phyloP scores from a whole-genome alignment of 23 red algal species.

The Gracilaria domingensis region DNA sequence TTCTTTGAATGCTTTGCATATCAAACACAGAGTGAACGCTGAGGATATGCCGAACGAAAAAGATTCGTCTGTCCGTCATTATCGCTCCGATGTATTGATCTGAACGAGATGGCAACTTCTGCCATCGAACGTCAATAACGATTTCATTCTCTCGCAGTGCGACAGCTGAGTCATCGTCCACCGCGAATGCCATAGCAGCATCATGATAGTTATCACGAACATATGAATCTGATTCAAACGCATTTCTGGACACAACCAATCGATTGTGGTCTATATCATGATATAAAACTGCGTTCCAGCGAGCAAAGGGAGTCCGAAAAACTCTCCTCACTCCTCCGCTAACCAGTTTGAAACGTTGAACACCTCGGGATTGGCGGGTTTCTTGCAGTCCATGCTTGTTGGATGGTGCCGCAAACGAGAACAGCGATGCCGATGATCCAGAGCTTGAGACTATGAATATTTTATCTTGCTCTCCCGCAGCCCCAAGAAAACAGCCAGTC shows the following conservation, averaged over 20 bases:
- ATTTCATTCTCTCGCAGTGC: constrained; percentile 42
- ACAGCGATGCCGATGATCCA: constrained; percentile 39
- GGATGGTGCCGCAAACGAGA: constrained; percentile 57
- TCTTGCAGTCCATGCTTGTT: neutral
- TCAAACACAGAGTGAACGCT: constrained; percentile 44
- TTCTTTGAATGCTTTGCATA: constrained; percentile 31
- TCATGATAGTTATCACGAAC: constrained; percentile 8
- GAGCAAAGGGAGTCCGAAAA: constrained; percentile 57
- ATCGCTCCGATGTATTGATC: constrained; percentile 65
- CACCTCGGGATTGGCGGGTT: constrained; percentile 19
- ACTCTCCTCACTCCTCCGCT: constrained; percentile 10
- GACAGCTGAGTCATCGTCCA: constrained; percentile 41
- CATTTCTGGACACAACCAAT: constrained; percentile 40
- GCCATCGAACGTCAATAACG: constrained; percentile 71
- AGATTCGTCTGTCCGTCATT: constrained; percentile 57
- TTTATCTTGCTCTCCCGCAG: constrained; percentile 45
- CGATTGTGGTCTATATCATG: constrained; percentile 24
- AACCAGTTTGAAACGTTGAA: constrained; percentile 58
- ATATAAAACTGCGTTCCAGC: constrained; percentile 53
- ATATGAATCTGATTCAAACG: constrained; percentile 12
- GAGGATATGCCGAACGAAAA: constrained; percentile 56
- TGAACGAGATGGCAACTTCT: constrained; percentile 30
- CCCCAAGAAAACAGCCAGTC: constrained; percentile 57
- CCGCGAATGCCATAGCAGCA: neutral
- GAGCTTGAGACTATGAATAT: constrained; percentile 40